phyloP scores from a whole-genome alignment of 2,329 filamentous ascomycete genomes.

The Westerdykella aurantiaca region DNA sequence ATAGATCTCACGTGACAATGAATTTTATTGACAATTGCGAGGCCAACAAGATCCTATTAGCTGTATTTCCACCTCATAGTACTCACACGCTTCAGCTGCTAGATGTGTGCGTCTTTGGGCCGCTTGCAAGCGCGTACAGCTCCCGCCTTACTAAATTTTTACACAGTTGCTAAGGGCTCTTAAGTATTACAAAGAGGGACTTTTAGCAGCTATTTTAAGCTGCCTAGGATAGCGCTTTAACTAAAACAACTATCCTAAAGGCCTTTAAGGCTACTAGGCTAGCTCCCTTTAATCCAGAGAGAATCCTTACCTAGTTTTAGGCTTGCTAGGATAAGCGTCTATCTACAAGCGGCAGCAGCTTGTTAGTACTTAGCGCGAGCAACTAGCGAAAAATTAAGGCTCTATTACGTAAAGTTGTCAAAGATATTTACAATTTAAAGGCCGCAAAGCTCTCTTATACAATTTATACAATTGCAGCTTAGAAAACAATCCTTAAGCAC shows the following conservation, averaged over 20 bases:
- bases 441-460: background rate
- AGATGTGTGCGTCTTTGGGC: constrained; percentile 2
- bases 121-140: background rate
- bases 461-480: background rate
- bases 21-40: constrained; percentile 12
- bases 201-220: constrained; percentile 1
- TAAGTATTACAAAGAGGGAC: background rate
- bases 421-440: background rate
- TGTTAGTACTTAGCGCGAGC: background rate
- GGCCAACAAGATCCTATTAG: constrained; percentile 6
- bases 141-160: constrained; percentile 1
- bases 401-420: constrained; percentile 1
- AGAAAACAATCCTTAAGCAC: background rate
- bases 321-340: background rate
- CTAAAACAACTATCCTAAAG: constrained; percentile 1
- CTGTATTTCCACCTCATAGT: constrained; percentile 1
- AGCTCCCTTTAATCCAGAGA: background rate
- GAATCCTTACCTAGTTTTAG: constrained; percentile 3
- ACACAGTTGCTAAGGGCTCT: constrained; percentile 1
- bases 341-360: background rate
- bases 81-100: constrained; percentile 4
- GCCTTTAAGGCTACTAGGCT: constrained; percentile 4
- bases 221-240: constrained; percentile 2
- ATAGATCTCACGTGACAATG: constrained; percentile 9
- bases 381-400: constrained; percentile 5